phyloP scores from a whole-genome alignment of 2,329 filamentous ascomycete species.

The Apiospora arundinis region DNA sequence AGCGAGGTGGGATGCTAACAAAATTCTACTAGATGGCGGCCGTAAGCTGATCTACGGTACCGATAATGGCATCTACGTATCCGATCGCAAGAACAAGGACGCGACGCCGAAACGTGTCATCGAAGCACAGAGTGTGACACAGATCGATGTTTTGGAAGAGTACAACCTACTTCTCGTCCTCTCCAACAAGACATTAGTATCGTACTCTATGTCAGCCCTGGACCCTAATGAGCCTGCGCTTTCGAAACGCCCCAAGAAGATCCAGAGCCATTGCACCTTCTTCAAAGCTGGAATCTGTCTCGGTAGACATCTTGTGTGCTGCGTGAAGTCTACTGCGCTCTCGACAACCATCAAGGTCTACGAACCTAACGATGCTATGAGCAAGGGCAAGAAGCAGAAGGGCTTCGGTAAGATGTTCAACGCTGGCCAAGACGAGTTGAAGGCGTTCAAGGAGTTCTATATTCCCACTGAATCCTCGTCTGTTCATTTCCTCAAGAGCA shows the following conservation, averaged over 20 bases:
- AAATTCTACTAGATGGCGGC: constrained; percentile 74
- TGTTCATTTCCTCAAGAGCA: constrained; percentile 96
- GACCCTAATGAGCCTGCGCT: constrained; percentile 83
- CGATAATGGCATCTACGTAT: constrained; percentile 90
- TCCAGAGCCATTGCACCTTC: constrained; percentile 96
- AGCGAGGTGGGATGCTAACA: neutral
- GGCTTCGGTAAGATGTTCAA: constrained; percentile 96
- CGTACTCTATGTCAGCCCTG: constrained; percentile 85
- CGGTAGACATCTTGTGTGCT: constrained; percentile 92
- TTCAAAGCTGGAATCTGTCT: constrained; percentile 97
- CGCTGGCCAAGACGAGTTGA: constrained; percentile 88
- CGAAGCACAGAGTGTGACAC: constrained; percentile 86
- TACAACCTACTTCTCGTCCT: constrained; percentile 91
- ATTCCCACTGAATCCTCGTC: constrained; percentile 98
- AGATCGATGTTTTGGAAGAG: constrained; percentile 95
- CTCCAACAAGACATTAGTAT: constrained; percentile 90
- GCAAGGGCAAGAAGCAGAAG: constrained; percentile 93
- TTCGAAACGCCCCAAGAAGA: constrained; percentile 90
- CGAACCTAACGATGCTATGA: constrained; percentile 93
- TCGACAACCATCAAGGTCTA: constrained; percentile 99
- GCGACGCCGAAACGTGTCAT: constrained; percentile 80
- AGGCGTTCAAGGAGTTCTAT: constrained; percentile 98
- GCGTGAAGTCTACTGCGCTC: constrained; percentile 90
- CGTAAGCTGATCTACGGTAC: constrained; percentile 94
- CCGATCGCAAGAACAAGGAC: constrained; percentile 89